Percentiles rank a stretch among this genome's conserved stretches.
Conservation (phyloP, 805 yeast species). For the Kluyveromyces siamensis region DNA sequence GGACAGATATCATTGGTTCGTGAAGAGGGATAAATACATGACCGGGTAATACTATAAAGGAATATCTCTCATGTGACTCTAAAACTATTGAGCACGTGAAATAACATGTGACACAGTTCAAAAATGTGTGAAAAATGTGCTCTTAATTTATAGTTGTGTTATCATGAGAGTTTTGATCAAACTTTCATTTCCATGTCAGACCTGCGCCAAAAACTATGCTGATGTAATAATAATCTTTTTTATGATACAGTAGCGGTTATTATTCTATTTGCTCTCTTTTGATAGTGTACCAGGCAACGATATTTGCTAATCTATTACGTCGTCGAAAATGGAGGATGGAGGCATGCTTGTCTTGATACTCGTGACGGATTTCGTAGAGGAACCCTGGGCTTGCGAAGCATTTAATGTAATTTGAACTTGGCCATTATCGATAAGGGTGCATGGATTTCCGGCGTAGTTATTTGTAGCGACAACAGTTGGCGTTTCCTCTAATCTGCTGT, state of each 20-base stretch:
- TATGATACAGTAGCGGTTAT: too few species aligned
- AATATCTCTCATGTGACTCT: too few species aligned
- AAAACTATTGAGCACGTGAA: too few species aligned
- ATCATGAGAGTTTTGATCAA: too few species aligned
- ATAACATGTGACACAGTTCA: too few species aligned
- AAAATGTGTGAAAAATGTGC: too few species aligned
- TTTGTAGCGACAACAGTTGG: slow-evolving; percentile 19
- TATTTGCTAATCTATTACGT: not conserved
- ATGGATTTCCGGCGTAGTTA: not conserved
- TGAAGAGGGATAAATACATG: not conserved
- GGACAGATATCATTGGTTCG: slow-evolving; percentile 1
- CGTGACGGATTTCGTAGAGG: not conserved
- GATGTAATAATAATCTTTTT: too few species aligned
- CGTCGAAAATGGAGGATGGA: not conserved
- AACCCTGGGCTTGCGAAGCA: not conserved
- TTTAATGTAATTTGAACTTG: not conserved
- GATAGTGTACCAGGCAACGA: too few species aligned
- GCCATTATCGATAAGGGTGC: not conserved
- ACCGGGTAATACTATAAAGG: not conserved
- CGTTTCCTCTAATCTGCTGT: slow-evolving; percentile 29
- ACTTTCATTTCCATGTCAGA: too few species aligned
- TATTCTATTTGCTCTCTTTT: too few species aligned
- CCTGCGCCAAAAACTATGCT: too few species aligned
- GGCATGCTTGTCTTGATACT: slow-evolving; percentile 1
- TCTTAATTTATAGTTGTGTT: too few species aligned